Conservation (phyloP, 192 early-diverging fungal species). For the Coemansia brasiliensis region DNA sequence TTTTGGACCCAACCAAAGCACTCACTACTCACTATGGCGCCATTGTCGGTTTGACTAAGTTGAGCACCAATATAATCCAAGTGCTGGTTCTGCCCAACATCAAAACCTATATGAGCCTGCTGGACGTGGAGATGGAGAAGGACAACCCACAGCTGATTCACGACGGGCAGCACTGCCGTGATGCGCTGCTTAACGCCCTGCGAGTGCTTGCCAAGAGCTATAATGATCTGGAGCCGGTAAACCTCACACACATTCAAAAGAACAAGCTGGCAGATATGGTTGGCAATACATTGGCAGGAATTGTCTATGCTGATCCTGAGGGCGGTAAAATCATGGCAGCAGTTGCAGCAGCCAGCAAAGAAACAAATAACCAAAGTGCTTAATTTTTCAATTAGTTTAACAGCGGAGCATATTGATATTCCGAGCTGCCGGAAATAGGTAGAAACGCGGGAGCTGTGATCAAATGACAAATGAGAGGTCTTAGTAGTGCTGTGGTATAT, state of each 20-base stretch:
- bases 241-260: slow-evolving; percentile 22
- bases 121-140: slow-evolving; percentile 52
- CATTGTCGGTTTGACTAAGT: slow-evolving; percentile 69
- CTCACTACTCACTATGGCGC: slow-evolving; percentile 88
- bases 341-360: slow-evolving; percentile 23
- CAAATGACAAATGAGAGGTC: no score
- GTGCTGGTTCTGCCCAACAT: slow-evolving; percentile 76
- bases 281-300: slow-evolving; percentile 33
- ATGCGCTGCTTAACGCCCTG: slow-evolving; percentile 32
- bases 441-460: no score
- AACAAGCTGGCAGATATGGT: slow-evolving; percentile 34
- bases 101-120: slow-evolving; percentile 61
- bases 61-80: slow-evolving; percentile 78
- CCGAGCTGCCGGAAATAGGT: neutral
- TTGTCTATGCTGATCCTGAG: slow-evolving; percentile 37
- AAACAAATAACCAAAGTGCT: slow-evolving; percentile 5
- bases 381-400: neutral
- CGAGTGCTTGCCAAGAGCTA: slow-evolving; percentile 15
- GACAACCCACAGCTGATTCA: slow-evolving; percentile 31
- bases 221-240: slow-evolving; percentile 8
- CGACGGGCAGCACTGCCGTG: slow-evolving; percentile 37
- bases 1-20: slow-evolving; percentile 83
- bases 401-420: neutral
- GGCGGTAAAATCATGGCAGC: slow-evolving; percentile 33
- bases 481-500: no score